Percentiles rank a stretch among this genome's conserved stretches.
Conservation (phyloP, 2,329 filamentous ascomycete genomes). For the Ophiostoma piceae region DNA sequence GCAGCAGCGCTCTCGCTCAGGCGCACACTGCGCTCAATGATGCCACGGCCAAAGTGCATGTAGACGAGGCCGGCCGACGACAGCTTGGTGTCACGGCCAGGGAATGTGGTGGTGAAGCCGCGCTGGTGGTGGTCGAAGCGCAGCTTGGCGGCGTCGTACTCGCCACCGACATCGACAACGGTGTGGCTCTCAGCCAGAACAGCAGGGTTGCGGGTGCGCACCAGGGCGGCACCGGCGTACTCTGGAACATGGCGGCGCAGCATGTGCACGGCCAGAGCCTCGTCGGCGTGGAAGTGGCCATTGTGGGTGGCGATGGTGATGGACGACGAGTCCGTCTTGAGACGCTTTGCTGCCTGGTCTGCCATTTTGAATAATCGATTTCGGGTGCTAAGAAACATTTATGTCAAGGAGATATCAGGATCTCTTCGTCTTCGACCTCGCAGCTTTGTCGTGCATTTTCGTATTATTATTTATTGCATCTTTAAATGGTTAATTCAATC, state of each 20-base stretch:
- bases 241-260: slow-evolving; percentile 74
- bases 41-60: slow-evolving; percentile 84
- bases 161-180: slow-evolving; percentile 94
- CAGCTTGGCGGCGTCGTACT: slow-evolving; percentile 71
- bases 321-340: slow-evolving; percentile 63
- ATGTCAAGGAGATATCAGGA: neutral
- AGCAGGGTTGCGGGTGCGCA: slow-evolving; percentile 81
- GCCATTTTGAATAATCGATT: slow-evolving; percentile 48
- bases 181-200: slow-evolving; percentile 79
- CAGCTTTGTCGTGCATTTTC: neutral
- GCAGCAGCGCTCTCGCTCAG: slow-evolving; percentile 37
- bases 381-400: slow-evolving; percentile 36
- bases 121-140: slow-evolving; percentile 98
- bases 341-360: slow-evolving; percentile 69
- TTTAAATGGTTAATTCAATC: neutral
- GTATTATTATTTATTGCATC: neutral
- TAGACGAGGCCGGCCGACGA: slow-evolving; percentile 92
- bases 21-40: slow-evolving; percentile 63
- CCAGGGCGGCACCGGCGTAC: slow-evolving; percentile 67
- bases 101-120: slow-evolving; percentile 79
- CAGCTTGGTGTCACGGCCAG: slow-evolving; percentile 77
- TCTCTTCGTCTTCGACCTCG: neutral
- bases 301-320: slow-evolving; percentile 88
- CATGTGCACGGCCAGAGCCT: slow-evolving; percentile 94
- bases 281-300: slow-evolving; percentile 98